A percentile compares a stretch with the other conserved stretches of the same genome.
Conservation (phyloP, 257 asterid genomes). For the Solanum stenotomum region DNA sequence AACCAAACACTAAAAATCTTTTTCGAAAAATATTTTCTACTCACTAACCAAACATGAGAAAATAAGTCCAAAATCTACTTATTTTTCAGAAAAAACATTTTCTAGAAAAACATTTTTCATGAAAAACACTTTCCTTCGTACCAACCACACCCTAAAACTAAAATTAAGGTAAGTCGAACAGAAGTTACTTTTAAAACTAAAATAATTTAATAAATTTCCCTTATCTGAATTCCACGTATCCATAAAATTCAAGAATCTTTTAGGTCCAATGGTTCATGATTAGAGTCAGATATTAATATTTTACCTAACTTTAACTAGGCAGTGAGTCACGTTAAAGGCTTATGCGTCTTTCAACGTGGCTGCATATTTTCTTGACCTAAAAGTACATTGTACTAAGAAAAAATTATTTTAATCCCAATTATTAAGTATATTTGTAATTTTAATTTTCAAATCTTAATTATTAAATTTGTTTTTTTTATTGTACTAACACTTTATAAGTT, state of each 20-base stretch:
- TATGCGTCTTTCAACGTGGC: background rate
- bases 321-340: background rate
- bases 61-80: too few relatives aligned
- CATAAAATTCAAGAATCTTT: background rate
- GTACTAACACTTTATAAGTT: background rate
- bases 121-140: too few relatives aligned
- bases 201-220: background rate
- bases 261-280: background rate
- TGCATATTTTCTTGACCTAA: background rate
- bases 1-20: too few relatives aligned
- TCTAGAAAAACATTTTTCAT: too few relatives aligned
- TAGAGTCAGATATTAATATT: background rate
- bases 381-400: background rate
- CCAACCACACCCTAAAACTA: too few relatives aligned
- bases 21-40: too few relatives aligned
- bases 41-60: too few relatives aligned
- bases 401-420: background rate
- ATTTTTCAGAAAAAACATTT: too few relatives aligned
- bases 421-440: background rate
- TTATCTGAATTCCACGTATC: background rate
- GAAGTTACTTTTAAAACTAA: background rate
- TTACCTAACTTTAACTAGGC: background rate
- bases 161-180: background rate
- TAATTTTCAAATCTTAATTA: background rate
- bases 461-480: too few relatives aligned